Conservation (phyloP, 768 basidiomycete species). For the Lentinula detonsa region DNA sequence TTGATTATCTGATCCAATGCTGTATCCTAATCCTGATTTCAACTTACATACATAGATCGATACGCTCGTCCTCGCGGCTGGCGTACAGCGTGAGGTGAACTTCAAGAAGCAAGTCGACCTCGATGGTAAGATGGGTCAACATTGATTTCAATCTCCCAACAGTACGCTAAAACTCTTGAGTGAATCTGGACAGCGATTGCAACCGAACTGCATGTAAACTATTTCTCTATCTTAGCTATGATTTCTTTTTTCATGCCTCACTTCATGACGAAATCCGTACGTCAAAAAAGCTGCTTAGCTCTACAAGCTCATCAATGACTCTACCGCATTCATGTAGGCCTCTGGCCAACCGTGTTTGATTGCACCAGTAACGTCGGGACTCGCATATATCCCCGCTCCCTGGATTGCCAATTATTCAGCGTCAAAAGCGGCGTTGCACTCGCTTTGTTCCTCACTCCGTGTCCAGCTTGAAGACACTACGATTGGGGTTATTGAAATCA, state of each 20-base stretch:
- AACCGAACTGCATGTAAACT: constrained; percentile 49
- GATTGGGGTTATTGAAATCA: constrained; percentile 49
- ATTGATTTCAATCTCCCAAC: neutral
- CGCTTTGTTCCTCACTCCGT: constrained; percentile 40
- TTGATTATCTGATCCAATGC: no score
- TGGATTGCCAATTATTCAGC: constrained; percentile 46
- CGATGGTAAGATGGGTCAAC: constrained; percentile 24
- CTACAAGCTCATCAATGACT: neutral
- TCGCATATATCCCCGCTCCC: constrained; percentile 40
- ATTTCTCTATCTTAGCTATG: constrained; percentile 41
- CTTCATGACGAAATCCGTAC: constrained; percentile 46
- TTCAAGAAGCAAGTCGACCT: constrained; percentile 38
- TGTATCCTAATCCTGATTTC: neutral
- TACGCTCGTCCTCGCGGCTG: constrained; percentile 46
- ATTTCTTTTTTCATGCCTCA: constrained; percentile 49
- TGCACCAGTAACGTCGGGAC: constrained; percentile 44
- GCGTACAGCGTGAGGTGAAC: constrained; percentile 43
- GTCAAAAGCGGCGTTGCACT: constrained; percentile 53
- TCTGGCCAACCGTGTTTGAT: constrained; percentile 42
- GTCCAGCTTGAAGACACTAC: constrained; percentile 41
- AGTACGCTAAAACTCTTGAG: neutral
- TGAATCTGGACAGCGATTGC: constrained; percentile 25
- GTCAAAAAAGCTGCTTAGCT: constrained; percentile 3
- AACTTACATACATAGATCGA: constrained; percentile 35
- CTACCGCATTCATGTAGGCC: constrained; percentile 20